Evolutionary conservation across 345 rosid genomes (phyloP).

Genomic region (Barbarea vulgaris): DNA sequence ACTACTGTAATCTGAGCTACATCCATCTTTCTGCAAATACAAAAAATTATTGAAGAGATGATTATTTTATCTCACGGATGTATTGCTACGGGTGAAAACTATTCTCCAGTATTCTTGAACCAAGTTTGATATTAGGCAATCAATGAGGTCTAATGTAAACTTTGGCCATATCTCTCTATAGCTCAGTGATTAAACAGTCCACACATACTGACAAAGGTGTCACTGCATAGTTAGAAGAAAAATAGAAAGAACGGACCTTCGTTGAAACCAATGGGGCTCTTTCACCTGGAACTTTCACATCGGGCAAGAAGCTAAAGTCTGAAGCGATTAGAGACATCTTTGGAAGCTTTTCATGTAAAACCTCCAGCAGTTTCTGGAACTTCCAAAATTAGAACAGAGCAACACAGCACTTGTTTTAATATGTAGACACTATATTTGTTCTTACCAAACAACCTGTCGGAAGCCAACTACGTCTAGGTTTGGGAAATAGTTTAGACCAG

Average conservation of each 20-base stretch:
- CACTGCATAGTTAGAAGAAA: slow-evolving; percentile 4
- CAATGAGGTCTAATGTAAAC: neutral
- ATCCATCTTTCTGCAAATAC: slow-evolving; percentile 81
- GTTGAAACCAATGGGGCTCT: slow-evolving; percentile 97
- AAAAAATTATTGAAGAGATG: slow-evolving; percentile 16
- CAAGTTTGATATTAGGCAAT: slow-evolving; percentile 6
- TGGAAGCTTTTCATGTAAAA: slow-evolving; percentile 77
- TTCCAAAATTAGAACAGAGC: slow-evolving; percentile 29
- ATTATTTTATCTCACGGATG: neutral
- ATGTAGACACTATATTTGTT: slow-evolving; percentile 7
- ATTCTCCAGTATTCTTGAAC: neutral
- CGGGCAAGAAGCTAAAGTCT: slow-evolving; percentile 95
- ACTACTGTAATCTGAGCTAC: slow-evolving; percentile 75
- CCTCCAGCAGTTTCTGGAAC: slow-evolving; percentile 80
- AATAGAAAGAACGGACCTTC: slow-evolving; percentile 54
- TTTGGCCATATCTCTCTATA: neutral
- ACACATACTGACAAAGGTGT: slow-evolving; percentile 5
- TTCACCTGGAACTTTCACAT: slow-evolving; percentile 86
- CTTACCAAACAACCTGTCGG: slow-evolving; percentile 97
- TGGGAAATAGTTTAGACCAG: slow-evolving; percentile 84
- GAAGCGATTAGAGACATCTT: slow-evolving; percentile 97
- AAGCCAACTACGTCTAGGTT: slow-evolving; percentile 90
- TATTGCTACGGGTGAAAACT: slow-evolving; percentile 1
- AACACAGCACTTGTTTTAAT: neutral
- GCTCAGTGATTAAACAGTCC: slow-evolving; percentile 18